Evolutionary conservation across 495 filamentous ascomycete genomes (phyloP).

Genomic region (Penicillium steckii): DNA sequence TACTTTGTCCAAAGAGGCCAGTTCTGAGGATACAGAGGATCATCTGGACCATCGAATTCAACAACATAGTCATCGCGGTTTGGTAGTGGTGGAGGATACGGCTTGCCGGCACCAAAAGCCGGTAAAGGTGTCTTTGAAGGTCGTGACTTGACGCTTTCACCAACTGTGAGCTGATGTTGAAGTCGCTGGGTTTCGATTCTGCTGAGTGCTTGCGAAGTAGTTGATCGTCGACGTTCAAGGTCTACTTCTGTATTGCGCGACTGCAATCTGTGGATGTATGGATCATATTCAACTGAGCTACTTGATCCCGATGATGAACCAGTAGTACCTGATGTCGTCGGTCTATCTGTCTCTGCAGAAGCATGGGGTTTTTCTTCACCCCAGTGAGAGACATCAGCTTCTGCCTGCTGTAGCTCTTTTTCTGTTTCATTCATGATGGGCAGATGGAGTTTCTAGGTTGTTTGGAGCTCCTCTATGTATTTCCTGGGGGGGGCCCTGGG

Average conservation of each 20-base stretch:
- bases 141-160: conserved; percentile 32
- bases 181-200: conserved; percentile 59
- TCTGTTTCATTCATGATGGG: conserved; percentile 12
- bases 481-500: not conserved
- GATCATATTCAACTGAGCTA: conserved; percentile 31
- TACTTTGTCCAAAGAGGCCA: conserved; percentile 75
- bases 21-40: conserved; percentile 78
- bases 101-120: conserved; percentile 66
- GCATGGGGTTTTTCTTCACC: conserved; percentile 13
- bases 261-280: conserved; percentile 28
- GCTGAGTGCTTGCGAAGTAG: conserved; percentile 58
- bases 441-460: not conserved
- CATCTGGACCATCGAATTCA: conserved; percentile 64
- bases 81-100: conserved; percentile 68
- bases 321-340: conserved; percentile 19
- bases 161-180: conserved; percentile 38
- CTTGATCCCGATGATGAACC: conserved; percentile 25
- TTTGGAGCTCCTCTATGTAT: not conserved
- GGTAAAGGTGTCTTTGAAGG: conserved; percentile 47
- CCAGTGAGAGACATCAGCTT: conserved; percentile 13
- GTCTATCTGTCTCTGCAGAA: conserved; percentile 14
- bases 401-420: conserved; percentile 9
- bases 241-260: conserved; percentile 61
- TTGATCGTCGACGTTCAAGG: conserved; percentile 58
- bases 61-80: conserved; percentile 51